Conservation (phyloP, 192 early-diverging fungal species). For the Phycomyces nitens region DNA sequence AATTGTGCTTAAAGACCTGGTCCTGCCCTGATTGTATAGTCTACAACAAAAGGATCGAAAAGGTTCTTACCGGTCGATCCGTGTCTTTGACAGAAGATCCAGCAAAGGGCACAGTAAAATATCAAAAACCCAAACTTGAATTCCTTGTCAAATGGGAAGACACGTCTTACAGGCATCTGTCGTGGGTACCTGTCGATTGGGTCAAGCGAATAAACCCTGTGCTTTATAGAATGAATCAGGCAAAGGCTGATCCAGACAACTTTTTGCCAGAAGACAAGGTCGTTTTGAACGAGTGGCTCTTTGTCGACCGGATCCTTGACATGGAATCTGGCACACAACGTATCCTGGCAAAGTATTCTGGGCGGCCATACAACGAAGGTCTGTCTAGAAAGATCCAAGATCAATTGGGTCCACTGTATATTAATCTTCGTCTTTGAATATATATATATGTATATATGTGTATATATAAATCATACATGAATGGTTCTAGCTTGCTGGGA, state of each 20-base stretch:
- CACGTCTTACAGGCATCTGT: conserved; percentile 43
- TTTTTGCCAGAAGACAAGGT: conserved; percentile 25
- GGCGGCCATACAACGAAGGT: conserved; percentile 48
- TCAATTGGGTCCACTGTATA: no score
- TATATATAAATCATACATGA: no score
- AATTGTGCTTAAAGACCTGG: neutral
- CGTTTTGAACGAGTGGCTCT: conserved; percentile 34
- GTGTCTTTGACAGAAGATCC: neutral
- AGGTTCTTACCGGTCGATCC: neutral
- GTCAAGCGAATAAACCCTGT: conserved; percentile 23
- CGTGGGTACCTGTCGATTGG: conserved; percentile 51
- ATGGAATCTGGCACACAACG: conserved; percentile 42
- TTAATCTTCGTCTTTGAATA: no score
- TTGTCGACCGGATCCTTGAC: conserved; percentile 40
- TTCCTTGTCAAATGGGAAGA: conserved; percentile 48
- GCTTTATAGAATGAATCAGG: conserved; percentile 29
- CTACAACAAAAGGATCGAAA: neutral
- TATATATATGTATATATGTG: no score
- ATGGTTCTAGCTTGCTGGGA: conserved; percentile 46
- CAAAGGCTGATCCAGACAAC: conserved; percentile 15
- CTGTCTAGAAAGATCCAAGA: conserved; percentile 19
- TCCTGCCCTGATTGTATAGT: conserved; percentile 18
- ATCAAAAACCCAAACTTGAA: neutral
- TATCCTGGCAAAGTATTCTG: conserved; percentile 66
- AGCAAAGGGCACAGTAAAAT: neutral